A percentile compares a stretch with the other conserved stretches of the same genome.
These are phyloP conservation scores for Rhizophora apiculata DNA, from an alignment of 345 rosid species.

Conservation along the genomic window DNA sequence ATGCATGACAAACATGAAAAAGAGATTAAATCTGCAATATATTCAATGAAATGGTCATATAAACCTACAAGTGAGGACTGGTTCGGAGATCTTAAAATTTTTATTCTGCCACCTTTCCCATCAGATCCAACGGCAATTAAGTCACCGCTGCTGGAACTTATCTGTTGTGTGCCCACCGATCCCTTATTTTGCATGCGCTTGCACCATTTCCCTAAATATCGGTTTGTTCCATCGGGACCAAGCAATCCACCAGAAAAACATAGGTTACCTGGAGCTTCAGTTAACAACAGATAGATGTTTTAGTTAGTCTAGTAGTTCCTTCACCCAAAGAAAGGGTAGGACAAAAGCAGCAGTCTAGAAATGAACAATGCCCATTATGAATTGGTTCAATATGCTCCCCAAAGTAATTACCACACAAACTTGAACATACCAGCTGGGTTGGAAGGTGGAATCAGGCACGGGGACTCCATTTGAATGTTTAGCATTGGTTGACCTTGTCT, in stretches of 20 bases:
- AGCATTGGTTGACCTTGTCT: constrained; percentile 29
- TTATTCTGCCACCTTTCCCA: constrained; percentile 87
- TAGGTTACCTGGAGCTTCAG: constrained; percentile 41
- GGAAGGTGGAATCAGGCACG: constrained; percentile 26
- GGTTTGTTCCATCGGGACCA: constrained; percentile 66
- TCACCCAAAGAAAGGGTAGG: neutral
- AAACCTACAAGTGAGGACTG: constrained; percentile 51
- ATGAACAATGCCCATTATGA: neutral
- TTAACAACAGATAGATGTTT: neutral
- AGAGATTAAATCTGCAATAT: neutral
- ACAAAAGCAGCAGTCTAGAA: neutral
- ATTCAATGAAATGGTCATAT: constrained; percentile 1
- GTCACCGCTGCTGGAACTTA: constrained; percentile 42
- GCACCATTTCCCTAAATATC: constrained; percentile 84
- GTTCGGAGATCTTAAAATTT: constrained; percentile 61
- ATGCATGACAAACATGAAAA: neutral
- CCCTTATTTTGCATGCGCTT: constrained; percentile 53
- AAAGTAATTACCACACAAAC: constrained; percentile 1
- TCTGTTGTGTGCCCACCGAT: constrained; percentile 21
- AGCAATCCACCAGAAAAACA: constrained; percentile 70
- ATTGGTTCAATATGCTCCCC: neutral
- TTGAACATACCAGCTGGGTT: constrained; percentile 47
- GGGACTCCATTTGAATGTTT: constrained; percentile 51
- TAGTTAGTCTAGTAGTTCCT: neutral
- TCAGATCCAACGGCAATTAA: constrained; percentile 79